Evolutionary conservation across 2,329 filamentous ascomycete species (phyloP), one percentile per base, ranked within the genome.

Genomic region (Fusarium brevicatenulatum): DNA sequence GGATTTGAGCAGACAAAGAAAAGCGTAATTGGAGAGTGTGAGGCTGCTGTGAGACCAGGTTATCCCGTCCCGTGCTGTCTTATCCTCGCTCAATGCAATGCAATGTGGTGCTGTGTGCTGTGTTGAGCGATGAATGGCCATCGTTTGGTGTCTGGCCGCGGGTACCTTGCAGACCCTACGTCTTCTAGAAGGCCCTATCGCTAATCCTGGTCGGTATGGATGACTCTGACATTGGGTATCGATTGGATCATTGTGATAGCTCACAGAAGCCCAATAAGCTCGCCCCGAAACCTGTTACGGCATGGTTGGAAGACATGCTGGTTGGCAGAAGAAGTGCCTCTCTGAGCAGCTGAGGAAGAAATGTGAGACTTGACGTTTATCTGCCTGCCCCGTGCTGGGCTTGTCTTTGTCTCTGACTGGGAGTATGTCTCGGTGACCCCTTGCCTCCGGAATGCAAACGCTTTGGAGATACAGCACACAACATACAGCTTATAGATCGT

Each of bases 81-180:
- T 49, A 43, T 62, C 28, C 23, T 64, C 39, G 34, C 25, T 32
- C 23, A 55, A 56, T 63, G 18, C 42, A 47, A 47, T 40, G 16
- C 25, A 25, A 25, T 25, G 25, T 25, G 25, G 25, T 25, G 25
- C 25, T 25, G 43, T 42, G 62, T 64, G 58, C 61, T 55, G 43
- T 57, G 55, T 50, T 49, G 43, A 46, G 25, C 46, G 57, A 57
- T 40, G 58, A 50, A 60, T 66, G 59, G 47, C 42, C 43, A 52
- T 40, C 50, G 23, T 58, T 54, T 39, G 50, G 32, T 65, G 55
- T 72, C 70, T 54, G 68, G 66, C 59, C 67, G 74, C 74, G 74
- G 74, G 74, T 76, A 76, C 74, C 74, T 76, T 76, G 74, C 74
- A 76, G 74, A 62, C 59, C 54, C 57, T 73, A 67, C 59, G 49